Evolutionary conservation across 192 early-diverging fungal genomes (phyloP).

Genomic region (Coemansia sp.): DNA sequence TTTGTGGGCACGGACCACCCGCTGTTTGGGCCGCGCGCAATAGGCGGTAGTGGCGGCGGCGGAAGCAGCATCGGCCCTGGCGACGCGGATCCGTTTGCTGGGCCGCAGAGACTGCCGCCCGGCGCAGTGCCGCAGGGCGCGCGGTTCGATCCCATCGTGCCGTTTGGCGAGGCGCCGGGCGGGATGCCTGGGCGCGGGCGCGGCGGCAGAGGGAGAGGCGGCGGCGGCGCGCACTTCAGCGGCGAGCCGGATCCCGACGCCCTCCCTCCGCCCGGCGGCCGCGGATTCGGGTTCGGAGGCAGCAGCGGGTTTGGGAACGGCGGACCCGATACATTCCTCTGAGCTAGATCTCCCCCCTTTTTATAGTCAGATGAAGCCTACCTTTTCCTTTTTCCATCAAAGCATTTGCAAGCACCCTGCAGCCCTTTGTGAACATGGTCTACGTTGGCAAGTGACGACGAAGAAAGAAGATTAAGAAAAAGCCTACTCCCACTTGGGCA

Average conservation of each 20-base stretch:
- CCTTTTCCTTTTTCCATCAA: neutral
- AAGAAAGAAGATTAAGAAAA: neutral
- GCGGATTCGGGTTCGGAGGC: no score
- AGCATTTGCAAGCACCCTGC: no score
- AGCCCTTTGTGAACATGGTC: neutral
- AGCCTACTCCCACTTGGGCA: conserved; percentile 64
- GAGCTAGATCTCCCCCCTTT: neutral
- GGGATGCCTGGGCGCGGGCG: conserved; percentile 8
- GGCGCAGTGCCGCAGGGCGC: conserved; percentile 83
- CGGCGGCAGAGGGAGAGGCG: conserved; percentile 20
- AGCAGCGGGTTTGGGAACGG: conserved; percentile 29
- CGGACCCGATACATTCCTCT: conserved; percentile 9
- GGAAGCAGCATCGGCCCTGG: neutral
- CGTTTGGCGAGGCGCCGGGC: conserved; percentile 60
- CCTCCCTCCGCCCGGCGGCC: conserved; percentile 24
- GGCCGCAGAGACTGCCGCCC: conserved; percentile 63
- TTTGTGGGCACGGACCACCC: conserved; percentile 85
- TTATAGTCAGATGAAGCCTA: no score
- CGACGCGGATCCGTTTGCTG: conserved; percentile 55
- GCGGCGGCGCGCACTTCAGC: conserved; percentile 24
- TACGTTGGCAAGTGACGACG: neutral
- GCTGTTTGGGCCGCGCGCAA: conserved; percentile 67
- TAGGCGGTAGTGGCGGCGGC: conserved; percentile 9
- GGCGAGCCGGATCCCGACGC: conserved; percentile 46
- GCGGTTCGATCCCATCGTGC: conserved; percentile 88